Percentiles rank a stretch among this genome's conserved stretches.
These are phyloP conservation scores for Cryoendolithus antarcticus DNA, from an alignment of 2,329 filamentous ascomycete species.

Conservation along the genomic window DNA sequence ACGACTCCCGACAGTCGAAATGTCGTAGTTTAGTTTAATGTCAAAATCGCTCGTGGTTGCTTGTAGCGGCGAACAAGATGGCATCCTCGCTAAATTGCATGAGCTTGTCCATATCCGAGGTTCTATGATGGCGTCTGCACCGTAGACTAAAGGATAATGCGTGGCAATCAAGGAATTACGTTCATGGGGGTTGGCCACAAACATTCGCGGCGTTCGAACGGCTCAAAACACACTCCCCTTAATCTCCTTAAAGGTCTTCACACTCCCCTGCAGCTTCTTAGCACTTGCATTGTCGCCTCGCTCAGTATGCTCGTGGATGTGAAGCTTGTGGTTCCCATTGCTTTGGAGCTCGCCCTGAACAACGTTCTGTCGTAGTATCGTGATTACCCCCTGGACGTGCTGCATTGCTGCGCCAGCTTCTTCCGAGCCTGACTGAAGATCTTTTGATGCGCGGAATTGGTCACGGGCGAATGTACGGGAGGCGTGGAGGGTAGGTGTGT, in stretches of 20 bases:
- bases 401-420: conserved; percentile 53
- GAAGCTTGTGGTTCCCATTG: conserved; percentile 43
- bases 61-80: too few species aligned
- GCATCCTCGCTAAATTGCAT: too few species aligned
- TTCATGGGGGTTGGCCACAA: background rate
- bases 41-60: too few species aligned
- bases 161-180: too few species aligned
- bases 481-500: conserved; percentile 55
- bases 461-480: conserved; percentile 61
- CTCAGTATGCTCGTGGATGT: conserved; percentile 85
- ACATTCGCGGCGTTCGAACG: background rate
- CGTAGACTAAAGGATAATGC: too few species aligned
- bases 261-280: conserved; percentile 44
- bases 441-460: conserved; percentile 58
- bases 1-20: too few species aligned
- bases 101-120: too few species aligned
- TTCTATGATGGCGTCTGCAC: too few species aligned
- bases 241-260: conserved; percentile 28
- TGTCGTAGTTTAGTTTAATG: too few species aligned
- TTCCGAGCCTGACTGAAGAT: conserved; percentile 44
- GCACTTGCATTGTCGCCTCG: conserved; percentile 86
- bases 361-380: conserved; percentile 68
- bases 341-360: conserved; percentile 55
- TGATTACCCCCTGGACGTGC: conserved; percentile 72
- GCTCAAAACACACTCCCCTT: conserved; percentile 20